Evolutionary conservation across 441 rosid genomes (phyloP).

Genomic region (Adansonia grandidieri): DNA sequence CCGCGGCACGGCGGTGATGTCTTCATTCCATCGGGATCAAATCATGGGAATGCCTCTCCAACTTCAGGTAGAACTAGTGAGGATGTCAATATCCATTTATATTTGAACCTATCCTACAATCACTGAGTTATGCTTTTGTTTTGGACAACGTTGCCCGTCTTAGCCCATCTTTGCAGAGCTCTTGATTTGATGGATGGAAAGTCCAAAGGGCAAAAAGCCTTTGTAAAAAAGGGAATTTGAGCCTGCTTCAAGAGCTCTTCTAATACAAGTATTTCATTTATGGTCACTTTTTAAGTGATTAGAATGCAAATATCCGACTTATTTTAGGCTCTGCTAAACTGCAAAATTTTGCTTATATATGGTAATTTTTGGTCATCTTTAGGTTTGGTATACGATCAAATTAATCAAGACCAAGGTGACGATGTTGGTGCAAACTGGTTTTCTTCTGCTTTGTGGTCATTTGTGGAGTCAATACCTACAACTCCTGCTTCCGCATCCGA

Average conservation of each 20-base stretch:
- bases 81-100: background rate
- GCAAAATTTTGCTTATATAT: constrained; percentile 30
- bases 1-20: constrained; percentile 28
- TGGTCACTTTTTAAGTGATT: background rate
- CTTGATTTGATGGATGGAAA: constrained; percentile 49
- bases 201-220: constrained; percentile 44
- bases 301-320: background rate
- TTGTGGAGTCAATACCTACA: constrained; percentile 81
- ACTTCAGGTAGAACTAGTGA: constrained; percentile 59
- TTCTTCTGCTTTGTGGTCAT: constrained; percentile 72
- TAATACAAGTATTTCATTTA: constrained; percentile 22
- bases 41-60: constrained; percentile 33
- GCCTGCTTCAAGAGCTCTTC: constrained; percentile 53
- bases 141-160: constrained; percentile 44
- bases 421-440: constrained; percentile 47
- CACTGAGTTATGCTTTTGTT: constrained; percentile 31
- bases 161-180: constrained; percentile 49
- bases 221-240: constrained; percentile 39
- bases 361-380: constrained; percentile 35
- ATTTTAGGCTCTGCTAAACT: background rate
- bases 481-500: constrained; percentile 85
- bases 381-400: constrained; percentile 47
- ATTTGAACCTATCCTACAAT: background rate
- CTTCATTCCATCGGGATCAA: constrained; percentile 34
- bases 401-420: constrained; percentile 41